Percentiles rank a stretch among this genome's conserved stretches.
phyloP scores from a whole-genome alignment of 306 rosid genomes.

The Lithocarpus polystachyus region DNA sequence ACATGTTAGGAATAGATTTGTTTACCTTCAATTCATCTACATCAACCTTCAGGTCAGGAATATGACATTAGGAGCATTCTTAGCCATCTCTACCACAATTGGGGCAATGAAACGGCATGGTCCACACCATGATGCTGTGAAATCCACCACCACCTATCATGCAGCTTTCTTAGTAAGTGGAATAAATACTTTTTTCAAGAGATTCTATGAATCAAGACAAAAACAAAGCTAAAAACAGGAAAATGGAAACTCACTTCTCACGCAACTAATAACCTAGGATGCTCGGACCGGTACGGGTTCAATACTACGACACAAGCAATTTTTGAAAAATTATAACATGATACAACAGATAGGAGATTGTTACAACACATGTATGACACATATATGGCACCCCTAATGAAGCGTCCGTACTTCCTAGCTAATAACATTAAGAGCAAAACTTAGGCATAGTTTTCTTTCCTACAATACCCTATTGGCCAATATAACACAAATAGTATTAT shows the following conservation, averaged over 20 bases:
- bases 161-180: neutral
- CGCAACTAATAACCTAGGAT: too few relatives aligned
- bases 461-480: too few relatives aligned
- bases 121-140: constrained; percentile 89
- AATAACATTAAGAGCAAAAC: too few relatives aligned
- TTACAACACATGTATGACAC: too few relatives aligned
- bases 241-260: neutral
- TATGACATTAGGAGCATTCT: constrained; percentile 29
- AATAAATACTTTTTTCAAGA: neutral
- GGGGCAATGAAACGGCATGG: constrained; percentile 84
- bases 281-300: fast-evolving
- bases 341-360: too few relatives aligned
- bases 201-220: neutral
- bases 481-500: too few relatives aligned
- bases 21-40: constrained; percentile 71
- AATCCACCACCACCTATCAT: constrained; percentile 80
- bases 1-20: neutral
- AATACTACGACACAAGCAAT: too few relatives aligned
- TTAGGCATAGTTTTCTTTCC: too few relatives aligned
- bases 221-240: neutral
- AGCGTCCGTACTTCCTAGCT: too few relatives aligned
- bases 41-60: constrained; percentile 85
- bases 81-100: constrained; percentile 59
- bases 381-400: too few relatives aligned
- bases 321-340: too few relatives aligned